These are phyloP conservation scores for Cytidiella melzeri DNA, from an alignment of 768 basidiomycete species.

Conservation along the genomic window DNA sequence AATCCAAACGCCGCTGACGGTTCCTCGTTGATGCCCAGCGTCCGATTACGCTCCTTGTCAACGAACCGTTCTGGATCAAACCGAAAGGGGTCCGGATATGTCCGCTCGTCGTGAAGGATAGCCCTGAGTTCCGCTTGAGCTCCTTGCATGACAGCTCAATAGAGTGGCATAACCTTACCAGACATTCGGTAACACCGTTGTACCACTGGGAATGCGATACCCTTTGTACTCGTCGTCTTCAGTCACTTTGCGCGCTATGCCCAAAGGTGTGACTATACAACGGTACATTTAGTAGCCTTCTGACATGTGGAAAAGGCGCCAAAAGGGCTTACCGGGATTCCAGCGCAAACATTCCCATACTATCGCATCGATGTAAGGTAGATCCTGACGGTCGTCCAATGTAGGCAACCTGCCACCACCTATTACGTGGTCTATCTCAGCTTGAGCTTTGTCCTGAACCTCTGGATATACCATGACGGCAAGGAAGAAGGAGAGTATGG, in stretches of 20 bases:
- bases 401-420: slow-evolving; percentile 46
- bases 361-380: slow-evolving; percentile 49
- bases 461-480: slow-evolving; percentile 60
- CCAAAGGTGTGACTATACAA: slow-evolving; percentile 9
- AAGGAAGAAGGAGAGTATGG: slow-evolving; percentile 55
- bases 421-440: slow-evolving; percentile 58
- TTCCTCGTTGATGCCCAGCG: slow-evolving; percentile 23
- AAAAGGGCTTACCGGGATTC: slow-evolving; percentile 13
- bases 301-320: neutral
- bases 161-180: slow-evolving; percentile 5
- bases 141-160: neutral
- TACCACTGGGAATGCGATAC: slow-evolving; percentile 23
- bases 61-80: slow-evolving; percentile 38
- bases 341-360: slow-evolving; percentile 14
- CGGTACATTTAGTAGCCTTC: neutral
- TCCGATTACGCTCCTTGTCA: slow-evolving; percentile 24
- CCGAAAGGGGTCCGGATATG: slow-evolving; percentile 26
- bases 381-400: slow-evolving; percentile 44
- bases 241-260: slow-evolving; percentile 8
- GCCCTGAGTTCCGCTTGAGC: slow-evolving; percentile 18
- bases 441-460: slow-evolving; percentile 50
- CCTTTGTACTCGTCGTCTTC: slow-evolving; percentile 26
- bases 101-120: slow-evolving; percentile 33
- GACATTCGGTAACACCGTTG: slow-evolving; percentile 13
- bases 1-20: slow-evolving; percentile 27